phyloP scores from a whole-genome alignment of 768 basidiomycete genomes.

The Russula emetica region DNA sequence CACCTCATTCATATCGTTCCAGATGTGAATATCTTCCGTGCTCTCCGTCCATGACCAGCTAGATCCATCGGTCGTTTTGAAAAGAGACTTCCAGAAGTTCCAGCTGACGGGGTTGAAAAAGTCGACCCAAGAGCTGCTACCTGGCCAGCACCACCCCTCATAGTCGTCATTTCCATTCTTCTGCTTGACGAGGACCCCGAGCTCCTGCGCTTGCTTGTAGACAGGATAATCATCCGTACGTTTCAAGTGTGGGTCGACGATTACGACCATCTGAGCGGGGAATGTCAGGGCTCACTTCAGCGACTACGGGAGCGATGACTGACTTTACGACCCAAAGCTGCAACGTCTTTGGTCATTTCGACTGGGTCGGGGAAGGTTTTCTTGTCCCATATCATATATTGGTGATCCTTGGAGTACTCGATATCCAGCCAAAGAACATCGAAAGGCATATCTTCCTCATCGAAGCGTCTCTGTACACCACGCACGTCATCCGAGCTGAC shows the following conservation, averaged over 20 bases:
- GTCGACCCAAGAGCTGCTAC: conserved; percentile 94
- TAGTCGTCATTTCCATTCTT: conserved; percentile 78
- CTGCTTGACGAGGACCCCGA: conserved; percentile 78
- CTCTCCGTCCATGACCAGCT: conserved; percentile 77
- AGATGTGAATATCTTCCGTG: conserved; percentile 82
- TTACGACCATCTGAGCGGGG: conserved; percentile 85
- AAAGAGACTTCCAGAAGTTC: conserved; percentile 88
- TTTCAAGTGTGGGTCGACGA: conserved; percentile 95
- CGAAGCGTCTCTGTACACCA: conserved; percentile 79
- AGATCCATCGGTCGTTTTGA: conserved; percentile 54
- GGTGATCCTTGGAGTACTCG: conserved; percentile 89
- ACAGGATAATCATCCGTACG: conserved; percentile 73
- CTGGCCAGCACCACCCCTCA: conserved; percentile 99
- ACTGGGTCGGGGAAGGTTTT: conserved; percentile 92
- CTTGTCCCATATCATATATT: conserved; percentile 96
- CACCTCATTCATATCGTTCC: conserved; percentile 99
- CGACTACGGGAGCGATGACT: conserved; percentile 6
- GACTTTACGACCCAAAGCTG: conserved; percentile 81
- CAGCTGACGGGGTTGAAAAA: conserved; percentile 90
- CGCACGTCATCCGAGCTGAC: conserved; percentile 84
- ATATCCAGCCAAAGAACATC: conserved; percentile 98
- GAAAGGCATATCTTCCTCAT: conserved; percentile 91
- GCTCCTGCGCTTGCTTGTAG: conserved; percentile 78
- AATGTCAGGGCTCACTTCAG: conserved; percentile 17
- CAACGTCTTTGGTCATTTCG: conserved; percentile 88